A percentile compares a stretch with the other conserved stretches of the same genome.
phyloP scores from a whole-genome alignment of 2,329 filamentous ascomycete species.

The Fusarium guadeloupense region DNA sequence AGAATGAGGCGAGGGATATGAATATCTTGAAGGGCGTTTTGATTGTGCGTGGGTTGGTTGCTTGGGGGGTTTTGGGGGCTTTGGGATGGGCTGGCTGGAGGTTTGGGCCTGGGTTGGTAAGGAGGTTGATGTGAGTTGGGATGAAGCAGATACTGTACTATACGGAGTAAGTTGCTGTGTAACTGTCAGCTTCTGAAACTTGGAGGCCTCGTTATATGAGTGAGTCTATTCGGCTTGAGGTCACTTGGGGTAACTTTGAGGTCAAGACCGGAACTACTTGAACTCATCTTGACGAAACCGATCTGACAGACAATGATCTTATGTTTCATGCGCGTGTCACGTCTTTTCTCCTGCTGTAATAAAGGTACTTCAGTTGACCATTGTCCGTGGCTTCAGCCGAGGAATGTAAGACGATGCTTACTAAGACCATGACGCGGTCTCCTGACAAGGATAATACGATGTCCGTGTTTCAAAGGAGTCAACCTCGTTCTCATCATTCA shows the following conservation, averaged over 20 bases:
- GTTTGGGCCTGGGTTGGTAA: background rate
- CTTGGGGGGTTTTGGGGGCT: slow-evolving; percentile 9
- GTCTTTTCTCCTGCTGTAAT: background rate
- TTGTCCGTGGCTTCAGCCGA: background rate
- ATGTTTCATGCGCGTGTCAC: too few relatives aligned
- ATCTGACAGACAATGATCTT: too few relatives aligned
- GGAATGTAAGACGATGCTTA: slow-evolving; percentile 9
- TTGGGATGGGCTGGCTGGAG: slow-evolving; percentile 5
- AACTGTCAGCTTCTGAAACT: too few relatives aligned
- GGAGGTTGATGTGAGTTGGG: background rate
- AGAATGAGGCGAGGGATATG: slow-evolving; percentile 14
- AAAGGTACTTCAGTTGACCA: background rate
- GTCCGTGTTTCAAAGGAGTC: slow-evolving; percentile 18
- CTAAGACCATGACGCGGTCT: slow-evolving; percentile 37
- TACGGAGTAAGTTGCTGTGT: too few relatives aligned
- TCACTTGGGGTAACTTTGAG: too few relatives aligned
- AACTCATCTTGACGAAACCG: too few relatives aligned
- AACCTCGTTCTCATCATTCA: background rate
- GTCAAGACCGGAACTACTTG: too few relatives aligned
- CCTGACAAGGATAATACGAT: slow-evolving; percentile 20
- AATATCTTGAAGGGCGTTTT: slow-evolving; percentile 1
- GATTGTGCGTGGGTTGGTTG: slow-evolving; percentile 3
- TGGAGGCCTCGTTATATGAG: too few relatives aligned
- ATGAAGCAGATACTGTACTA: too few relatives aligned
- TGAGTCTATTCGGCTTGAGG: too few relatives aligned